Evolutionary conservation across 2,329 filamentous ascomycete genomes (phyloP).

Genomic region (Aspergillus niger): DNA sequence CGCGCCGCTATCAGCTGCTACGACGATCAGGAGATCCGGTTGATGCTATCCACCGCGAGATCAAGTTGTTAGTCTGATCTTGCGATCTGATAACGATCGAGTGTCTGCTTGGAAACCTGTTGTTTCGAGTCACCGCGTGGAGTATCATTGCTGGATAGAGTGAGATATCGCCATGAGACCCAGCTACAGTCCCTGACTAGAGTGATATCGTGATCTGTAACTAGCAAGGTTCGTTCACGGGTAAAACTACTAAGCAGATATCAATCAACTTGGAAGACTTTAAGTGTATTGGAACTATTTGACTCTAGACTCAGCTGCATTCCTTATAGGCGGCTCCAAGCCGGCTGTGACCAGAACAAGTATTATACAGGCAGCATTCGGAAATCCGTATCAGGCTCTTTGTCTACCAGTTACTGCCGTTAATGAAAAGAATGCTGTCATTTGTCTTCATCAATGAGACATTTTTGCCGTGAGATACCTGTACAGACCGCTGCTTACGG

Average conservation of each 20-base stretch:
- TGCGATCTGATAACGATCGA: neutral
- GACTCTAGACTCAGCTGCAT: too few species aligned
- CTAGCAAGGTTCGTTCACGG: neutral
- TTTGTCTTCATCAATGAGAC: too few species aligned
- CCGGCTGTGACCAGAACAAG: too few species aligned
- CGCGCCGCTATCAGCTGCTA: neutral
- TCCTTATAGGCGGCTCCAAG: too few species aligned
- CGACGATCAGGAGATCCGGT: neutral
- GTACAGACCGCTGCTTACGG: too few species aligned
- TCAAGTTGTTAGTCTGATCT: neutral
- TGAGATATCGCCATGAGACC: neutral
- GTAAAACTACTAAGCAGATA: neutral
- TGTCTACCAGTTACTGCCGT: too few species aligned
- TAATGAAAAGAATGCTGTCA: too few species aligned
- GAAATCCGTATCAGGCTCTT: too few species aligned
- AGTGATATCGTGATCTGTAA: neutral
- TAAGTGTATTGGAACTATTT: too few species aligned
- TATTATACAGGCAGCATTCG: too few species aligned
- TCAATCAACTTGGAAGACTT: neutral
- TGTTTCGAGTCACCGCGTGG: neutral
- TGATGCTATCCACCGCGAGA: neutral
- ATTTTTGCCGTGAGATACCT: too few species aligned
- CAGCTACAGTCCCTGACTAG: neutral
- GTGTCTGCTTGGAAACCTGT: neutral
- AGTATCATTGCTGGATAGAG: neutral